phyloP scores from a whole-genome alignment of 768 basidiomycete genomes.

The Kwoniella mangroviensis region DNA sequence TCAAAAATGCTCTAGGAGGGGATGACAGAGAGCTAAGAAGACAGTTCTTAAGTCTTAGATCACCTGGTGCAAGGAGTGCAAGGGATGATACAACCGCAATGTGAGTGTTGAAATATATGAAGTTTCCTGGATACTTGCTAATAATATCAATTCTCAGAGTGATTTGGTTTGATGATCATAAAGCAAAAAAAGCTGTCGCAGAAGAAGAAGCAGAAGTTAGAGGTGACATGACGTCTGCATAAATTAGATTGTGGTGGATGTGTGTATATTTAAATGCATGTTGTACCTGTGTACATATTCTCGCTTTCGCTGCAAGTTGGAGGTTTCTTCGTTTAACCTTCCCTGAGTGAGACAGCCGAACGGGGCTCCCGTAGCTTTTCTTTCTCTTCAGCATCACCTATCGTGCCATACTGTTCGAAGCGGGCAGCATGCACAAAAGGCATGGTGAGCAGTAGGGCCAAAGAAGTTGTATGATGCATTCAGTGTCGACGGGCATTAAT shows the following conservation, averaged over 20 bases:
- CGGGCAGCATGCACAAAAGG: too few relatives aligned
- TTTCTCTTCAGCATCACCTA: background rate
- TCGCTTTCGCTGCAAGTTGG: background rate
- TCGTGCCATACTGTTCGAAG: too few relatives aligned
- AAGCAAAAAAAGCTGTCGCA: background rate
- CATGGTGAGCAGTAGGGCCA: too few relatives aligned
- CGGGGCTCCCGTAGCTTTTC: background rate
- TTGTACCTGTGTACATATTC: slow-evolving; percentile 4
- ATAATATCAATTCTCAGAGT: background rate
- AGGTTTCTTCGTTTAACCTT: background rate
- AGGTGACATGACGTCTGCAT: background rate
- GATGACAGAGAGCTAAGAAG: slow-evolving; percentile 11
- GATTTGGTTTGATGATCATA: slow-evolving; percentile 15
- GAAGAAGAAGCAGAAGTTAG: background rate
- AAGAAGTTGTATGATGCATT: too few relatives aligned
- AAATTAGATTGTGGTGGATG: background rate
- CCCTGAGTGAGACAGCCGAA: background rate
- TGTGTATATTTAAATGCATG: background rate
- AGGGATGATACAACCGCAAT: slow-evolving; percentile 16
- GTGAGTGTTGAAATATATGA: background rate
- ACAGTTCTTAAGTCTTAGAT: slow-evolving; percentile 5
- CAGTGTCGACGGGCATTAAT: background rate
- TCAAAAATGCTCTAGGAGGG: slow-evolving; percentile 32
- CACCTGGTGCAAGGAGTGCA: slow-evolving; percentile 2
- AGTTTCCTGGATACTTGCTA: background rate